These are phyloP conservation scores for Francoa sonchifolia DNA, from an alignment of 441 rosid genomes.

Conservation along the genomic window DNA sequence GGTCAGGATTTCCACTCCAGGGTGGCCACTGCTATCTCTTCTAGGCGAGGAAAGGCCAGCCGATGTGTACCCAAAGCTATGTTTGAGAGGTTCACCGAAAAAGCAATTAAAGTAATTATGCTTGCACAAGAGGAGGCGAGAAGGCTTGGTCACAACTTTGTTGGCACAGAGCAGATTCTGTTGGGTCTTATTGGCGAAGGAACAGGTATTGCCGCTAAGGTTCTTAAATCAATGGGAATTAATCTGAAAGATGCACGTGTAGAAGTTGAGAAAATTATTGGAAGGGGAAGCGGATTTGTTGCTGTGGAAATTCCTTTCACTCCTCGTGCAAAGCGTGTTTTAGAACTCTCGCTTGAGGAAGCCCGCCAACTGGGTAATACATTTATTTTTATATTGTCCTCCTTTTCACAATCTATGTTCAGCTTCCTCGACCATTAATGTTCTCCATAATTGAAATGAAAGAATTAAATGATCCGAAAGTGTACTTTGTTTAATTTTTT, in stretches of 20 bases:
- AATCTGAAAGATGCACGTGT: constrained; percentile 94
- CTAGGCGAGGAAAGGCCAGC: constrained; percentile 32
- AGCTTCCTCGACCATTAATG: not conserved
- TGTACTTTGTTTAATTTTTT: constrained; percentile 16
- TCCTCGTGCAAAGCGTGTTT: constrained; percentile 97
- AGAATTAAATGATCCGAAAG: not conserved
- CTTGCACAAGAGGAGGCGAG: constrained; percentile 97
- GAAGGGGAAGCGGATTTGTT: constrained; percentile 93
- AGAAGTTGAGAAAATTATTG: constrained; percentile 96
- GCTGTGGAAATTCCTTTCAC: constrained; percentile 97
- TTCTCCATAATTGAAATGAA: not conserved
- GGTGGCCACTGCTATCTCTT: constrained; percentile 28
- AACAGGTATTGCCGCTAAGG: constrained; percentile 96
- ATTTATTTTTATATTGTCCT: not conserved
- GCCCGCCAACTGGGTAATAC: constrained; percentile 72
- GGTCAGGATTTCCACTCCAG: constrained; percentile 32
- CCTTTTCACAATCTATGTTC: not conserved
- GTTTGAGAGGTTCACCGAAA: constrained; percentile 95
- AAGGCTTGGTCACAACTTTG: constrained; percentile 95
- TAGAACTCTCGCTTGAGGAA: too few species aligned
- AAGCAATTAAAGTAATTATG: constrained; percentile 97
- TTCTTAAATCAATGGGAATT: constrained; percentile 95
- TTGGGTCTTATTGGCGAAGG: constrained; percentile 97
- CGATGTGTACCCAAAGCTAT: constrained; percentile 56
- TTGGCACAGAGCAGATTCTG: constrained; percentile 91